These are phyloP conservation scores for Phytophthora colocasiae DNA, from an alignment of 352 stramenopile genomes.

Conservation along the genomic window DNA sequence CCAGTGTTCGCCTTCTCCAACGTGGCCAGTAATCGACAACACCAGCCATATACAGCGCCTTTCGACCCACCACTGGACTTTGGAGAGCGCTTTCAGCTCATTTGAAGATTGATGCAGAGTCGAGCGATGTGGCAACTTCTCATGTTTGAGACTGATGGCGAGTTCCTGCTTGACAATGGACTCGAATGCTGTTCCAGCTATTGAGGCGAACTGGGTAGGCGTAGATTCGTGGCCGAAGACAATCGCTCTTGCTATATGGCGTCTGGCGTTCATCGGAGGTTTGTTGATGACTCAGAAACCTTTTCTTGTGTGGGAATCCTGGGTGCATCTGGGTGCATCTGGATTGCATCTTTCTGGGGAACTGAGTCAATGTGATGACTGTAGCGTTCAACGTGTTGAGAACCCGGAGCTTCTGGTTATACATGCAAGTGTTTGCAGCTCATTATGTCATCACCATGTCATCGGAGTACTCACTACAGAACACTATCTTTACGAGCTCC, in stretches of 20 bases:
- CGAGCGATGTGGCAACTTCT: slow-evolving; percentile 82
- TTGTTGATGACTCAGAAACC: slow-evolving; percentile 66
- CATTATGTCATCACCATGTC: neutral
- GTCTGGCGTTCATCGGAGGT: slow-evolving; percentile 59
- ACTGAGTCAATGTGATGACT: slow-evolving; percentile 60
- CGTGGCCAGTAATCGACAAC: slow-evolving; percentile 6
- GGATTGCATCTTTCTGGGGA: slow-evolving; percentile 59
- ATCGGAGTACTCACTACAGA: too few species aligned
- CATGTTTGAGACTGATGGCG: slow-evolving; percentile 64
- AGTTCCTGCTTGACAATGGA: slow-evolving; percentile 63
- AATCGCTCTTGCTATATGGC: slow-evolving; percentile 55
- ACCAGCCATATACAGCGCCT: slow-evolving; percentile 2
- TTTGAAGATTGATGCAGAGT: slow-evolving; percentile 72
- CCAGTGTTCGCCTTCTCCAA: slow-evolving; percentile 22
- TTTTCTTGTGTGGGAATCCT: slow-evolving; percentile 62
- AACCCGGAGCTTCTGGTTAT: slow-evolving; percentile 63
- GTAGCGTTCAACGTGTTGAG: slow-evolving; percentile 56
- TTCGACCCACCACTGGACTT: slow-evolving; percentile 27
- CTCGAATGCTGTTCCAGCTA: slow-evolving; percentile 51
- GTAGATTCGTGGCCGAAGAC: slow-evolving; percentile 60
- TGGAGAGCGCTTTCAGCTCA: slow-evolving; percentile 43
- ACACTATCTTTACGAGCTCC: too few species aligned
- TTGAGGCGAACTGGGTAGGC: slow-evolving; percentile 68
- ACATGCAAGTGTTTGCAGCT: slow-evolving; percentile 54
- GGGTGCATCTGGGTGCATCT: slow-evolving; percentile 35